A percentile compares a stretch with the other conserved stretches of the same genome.
phyloP scores from a whole-genome alignment of 106 monocot species.

The Apostasia shenzhenica region DNA sequence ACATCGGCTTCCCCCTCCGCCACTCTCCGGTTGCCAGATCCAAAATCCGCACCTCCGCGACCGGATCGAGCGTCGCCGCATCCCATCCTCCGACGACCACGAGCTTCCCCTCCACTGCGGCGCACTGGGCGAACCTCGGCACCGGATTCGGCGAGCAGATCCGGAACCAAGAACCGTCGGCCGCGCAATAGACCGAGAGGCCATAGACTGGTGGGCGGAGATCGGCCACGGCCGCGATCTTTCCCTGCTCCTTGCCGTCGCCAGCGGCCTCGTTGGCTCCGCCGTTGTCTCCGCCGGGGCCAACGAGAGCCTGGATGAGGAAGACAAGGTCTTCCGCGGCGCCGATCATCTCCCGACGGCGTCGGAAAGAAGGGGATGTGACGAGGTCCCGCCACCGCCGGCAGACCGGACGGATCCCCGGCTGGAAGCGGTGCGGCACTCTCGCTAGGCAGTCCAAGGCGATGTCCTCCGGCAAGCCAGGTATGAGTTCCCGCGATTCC shows the following conservation, averaged over 20 bases:
- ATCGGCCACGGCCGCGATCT: background rate
- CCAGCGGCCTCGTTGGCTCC: background rate
- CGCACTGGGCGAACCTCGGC: slow-evolving; percentile 55
- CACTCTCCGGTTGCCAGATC: slow-evolving; percentile 27
- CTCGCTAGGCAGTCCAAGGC: slow-evolving; percentile 38
- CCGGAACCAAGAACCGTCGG: slow-evolving; percentile 26
- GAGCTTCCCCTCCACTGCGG: slow-evolving; percentile 26
- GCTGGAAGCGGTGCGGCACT: slow-evolving; percentile 24
- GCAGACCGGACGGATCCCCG: slow-evolving; percentile 22
- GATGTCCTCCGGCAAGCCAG: slow-evolving; percentile 37
- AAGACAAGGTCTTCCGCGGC: slow-evolving; percentile 29
- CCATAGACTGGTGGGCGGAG: slow-evolving; percentile 16
- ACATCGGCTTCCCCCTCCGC: slow-evolving; percentile 35
- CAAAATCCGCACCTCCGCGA: slow-evolving; percentile 33
- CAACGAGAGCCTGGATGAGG: slow-evolving; percentile 18
- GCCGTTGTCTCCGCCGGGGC: background rate
- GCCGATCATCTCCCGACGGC: slow-evolving; percentile 8
- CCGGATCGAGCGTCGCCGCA: slow-evolving; percentile 33
- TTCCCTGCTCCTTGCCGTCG: background rate
- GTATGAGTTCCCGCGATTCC: slow-evolving; percentile 9
- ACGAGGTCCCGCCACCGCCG: slow-evolving; percentile 26
- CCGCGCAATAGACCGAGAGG: slow-evolving; percentile 26
- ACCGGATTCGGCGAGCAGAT: slow-evolving; percentile 11
- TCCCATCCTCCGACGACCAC: slow-evolving; percentile 55
- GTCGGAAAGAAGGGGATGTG: slow-evolving; percentile 4